Percentiles rank a stretch among this genome's conserved stretches.
phyloP scores from a whole-genome alignment of 331 rosid genomes.

The Pyrus hybrid region DNA sequence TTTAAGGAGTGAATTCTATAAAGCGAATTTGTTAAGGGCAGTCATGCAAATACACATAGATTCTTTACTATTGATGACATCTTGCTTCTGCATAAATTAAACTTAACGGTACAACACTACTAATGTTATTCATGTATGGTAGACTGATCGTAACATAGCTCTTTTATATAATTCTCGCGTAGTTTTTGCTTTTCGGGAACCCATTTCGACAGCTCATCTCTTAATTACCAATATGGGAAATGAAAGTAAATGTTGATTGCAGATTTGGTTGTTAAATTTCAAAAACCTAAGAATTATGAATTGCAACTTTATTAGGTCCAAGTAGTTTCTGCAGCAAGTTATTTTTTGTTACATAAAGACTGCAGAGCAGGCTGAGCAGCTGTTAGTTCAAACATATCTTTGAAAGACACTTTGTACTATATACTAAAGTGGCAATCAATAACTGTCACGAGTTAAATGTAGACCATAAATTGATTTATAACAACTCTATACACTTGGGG shows the following conservation, averaged over 20 bases:
- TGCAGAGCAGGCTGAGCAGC: background rate
- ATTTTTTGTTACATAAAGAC: background rate
- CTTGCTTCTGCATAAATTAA: too few species aligned
- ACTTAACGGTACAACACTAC: too few species aligned
- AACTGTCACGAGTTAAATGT: slow-evolving; percentile 1
- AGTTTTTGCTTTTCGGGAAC: background rate
- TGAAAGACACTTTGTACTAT: slow-evolving; percentile 17
- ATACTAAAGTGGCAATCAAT: slow-evolving; percentile 6
- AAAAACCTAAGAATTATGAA: background rate
- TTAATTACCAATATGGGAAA: background rate
- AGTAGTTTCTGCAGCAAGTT: background rate
- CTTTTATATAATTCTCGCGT: background rate
- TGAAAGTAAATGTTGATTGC: slow-evolving; percentile 3
- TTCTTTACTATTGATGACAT: too few species aligned
- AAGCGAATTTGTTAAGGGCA: too few species aligned
- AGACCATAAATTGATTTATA: background rate
- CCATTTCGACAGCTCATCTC: slow-evolving; percentile 1
- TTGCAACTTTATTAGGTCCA: background rate
- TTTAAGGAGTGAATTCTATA: too few species aligned
- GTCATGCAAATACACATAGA: too few species aligned
- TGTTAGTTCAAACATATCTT: slow-evolving; percentile 5
- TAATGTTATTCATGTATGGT: background rate
- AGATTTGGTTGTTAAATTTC: background rate
- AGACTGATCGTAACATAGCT: background rate
- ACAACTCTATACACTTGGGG: background rate